phyloP scores from a whole-genome alignment of 306 rosid genomes.

The Vigna trinervia region DNA sequence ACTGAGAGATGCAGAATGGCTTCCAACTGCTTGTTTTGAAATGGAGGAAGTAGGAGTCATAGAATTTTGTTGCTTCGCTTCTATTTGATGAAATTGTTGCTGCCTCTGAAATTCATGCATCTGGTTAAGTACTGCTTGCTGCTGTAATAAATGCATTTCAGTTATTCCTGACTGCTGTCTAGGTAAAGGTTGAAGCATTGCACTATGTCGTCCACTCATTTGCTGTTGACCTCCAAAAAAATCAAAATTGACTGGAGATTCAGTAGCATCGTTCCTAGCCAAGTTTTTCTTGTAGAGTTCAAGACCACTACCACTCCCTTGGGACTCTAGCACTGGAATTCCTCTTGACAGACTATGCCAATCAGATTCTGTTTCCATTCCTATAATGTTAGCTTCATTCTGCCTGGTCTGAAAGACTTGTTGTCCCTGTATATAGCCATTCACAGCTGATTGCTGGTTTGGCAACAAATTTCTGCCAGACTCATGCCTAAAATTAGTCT shows the following conservation, averaged over 20 bases:
- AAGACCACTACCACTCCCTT: conserved; percentile 65
- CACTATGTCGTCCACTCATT: conserved; percentile 66
- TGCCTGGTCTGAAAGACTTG: conserved; percentile 80
- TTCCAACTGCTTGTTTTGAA: conserved; percentile 64
- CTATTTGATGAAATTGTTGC: conserved; percentile 83
- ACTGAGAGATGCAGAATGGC: conserved; percentile 69
- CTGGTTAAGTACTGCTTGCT: conserved; percentile 69
- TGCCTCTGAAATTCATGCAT: conserved; percentile 87
- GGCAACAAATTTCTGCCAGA: conserved; percentile 64
- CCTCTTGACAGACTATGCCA: conserved; percentile 68
- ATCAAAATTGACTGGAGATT: conserved; percentile 85
- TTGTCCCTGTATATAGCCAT: conserved; percentile 81
- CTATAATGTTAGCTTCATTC: conserved; percentile 73
- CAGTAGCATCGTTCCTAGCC: conserved; percentile 68
- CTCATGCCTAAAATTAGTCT: conserved; percentile 75
- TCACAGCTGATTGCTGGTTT: conserved; percentile 68
- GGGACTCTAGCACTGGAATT: conserved; percentile 64
- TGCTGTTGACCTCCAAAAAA: conserved; percentile 93
- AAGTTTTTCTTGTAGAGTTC: conserved; percentile 67
- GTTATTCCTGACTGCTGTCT: conserved; percentile 75
- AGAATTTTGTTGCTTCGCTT: conserved; percentile 71
- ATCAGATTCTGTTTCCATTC: conserved; percentile 76
- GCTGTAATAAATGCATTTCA: conserved; percentile 85
- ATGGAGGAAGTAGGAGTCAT: conserved; percentile 63
- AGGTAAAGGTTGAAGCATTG: conserved; percentile 71